Evolutionary conservation across 177 flowering plant genomes (phyloP).

Genomic region (Vitis hybrid): DNA sequence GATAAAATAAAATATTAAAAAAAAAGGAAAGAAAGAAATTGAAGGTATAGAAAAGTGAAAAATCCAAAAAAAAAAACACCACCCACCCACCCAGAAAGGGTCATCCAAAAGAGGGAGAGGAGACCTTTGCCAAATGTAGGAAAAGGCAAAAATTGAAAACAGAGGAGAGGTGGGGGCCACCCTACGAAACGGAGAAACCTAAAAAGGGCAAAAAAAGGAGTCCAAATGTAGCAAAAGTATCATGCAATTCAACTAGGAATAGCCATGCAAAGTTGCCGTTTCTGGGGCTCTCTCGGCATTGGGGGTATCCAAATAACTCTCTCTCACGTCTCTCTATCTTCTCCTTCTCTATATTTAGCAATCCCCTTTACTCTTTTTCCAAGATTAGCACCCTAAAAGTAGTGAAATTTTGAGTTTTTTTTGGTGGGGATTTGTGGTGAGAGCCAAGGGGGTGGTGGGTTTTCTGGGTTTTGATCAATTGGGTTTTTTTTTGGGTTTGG

Average conservation of each 20-base stretch:
- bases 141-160: conserved; percentile 2
- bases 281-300: conserved; percentile 31
- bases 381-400: conserved; percentile 17
- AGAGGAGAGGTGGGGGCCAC: conserved; percentile 20
- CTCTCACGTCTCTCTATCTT: conserved; percentile 30
- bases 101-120: conserved; percentile 6
- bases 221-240: conserved; percentile 40
- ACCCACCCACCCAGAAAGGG: not conserved
- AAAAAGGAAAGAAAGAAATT: no score
- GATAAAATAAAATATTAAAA: no score
- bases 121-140: no score
- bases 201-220: conserved; percentile 2
- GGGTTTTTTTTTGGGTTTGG: conserved; percentile 17
- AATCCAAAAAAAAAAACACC: no score
- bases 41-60: no score
- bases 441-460: not conserved
- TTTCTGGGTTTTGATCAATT: conserved; percentile 12
- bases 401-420: not conserved
- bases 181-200: conserved; percentile 5
- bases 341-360: conserved; percentile 32
- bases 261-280: conserved; percentile 66
- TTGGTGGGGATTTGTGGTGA: conserved; percentile 1
- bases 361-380: conserved; percentile 23
- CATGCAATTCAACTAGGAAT: conserved; percentile 25
- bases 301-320: conserved; percentile 23